Evolutionary conservation across 108 stramenopile genomes (phyloP), one percentile per base, ranked within the genome.

Genomic region (Pseudonitzschia multiseries): DNA sequence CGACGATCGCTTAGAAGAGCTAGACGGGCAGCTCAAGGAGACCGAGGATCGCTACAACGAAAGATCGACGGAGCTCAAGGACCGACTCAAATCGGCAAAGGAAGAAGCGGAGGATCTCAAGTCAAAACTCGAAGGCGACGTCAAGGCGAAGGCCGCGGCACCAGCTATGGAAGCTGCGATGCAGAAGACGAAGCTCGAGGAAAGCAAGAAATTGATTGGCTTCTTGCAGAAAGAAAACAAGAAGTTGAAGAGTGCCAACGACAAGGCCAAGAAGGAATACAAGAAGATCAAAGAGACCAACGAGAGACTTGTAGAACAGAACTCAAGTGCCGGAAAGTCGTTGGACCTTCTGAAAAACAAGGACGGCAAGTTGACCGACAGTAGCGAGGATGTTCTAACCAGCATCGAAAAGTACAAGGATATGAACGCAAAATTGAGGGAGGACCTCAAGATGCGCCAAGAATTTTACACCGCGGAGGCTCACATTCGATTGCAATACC

Each of bases 171-270:
- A 40, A 26, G 76, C 78, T 62, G 78, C 74, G 2, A 69, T 74
- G 12, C 73, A 79, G 57, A 79, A 81, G 75, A 82, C 80, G 41
- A 79, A 80, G 73, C 72, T 82, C 51, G 79, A 82, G 52, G 79
- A 84, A 51, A 72, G 71, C 53, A 79, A 69, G 36, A 84, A 86
- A 76, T 74, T 88, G 73, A 77, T 88, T 62, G 71, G 73, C 4
- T 88, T 84, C 76, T 72, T 88, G 46, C 74, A 79, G 63, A 85
- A 85, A 71, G 89, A 89, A 59, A 83, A 83, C 59, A 79, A 83
- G 65, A 81, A 83, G 75, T 63, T 86, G 36, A 75, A 75, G 69
- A 80, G 76, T 48, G 26, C 62, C 32, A 74, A 78, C 65, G 79
- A 78, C 43, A 66, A 81, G 75, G 83, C 85, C 42, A 82, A 82